phyloP scores from a whole-genome alignment of 306 rosid species.

The Vigna mungo region DNA sequence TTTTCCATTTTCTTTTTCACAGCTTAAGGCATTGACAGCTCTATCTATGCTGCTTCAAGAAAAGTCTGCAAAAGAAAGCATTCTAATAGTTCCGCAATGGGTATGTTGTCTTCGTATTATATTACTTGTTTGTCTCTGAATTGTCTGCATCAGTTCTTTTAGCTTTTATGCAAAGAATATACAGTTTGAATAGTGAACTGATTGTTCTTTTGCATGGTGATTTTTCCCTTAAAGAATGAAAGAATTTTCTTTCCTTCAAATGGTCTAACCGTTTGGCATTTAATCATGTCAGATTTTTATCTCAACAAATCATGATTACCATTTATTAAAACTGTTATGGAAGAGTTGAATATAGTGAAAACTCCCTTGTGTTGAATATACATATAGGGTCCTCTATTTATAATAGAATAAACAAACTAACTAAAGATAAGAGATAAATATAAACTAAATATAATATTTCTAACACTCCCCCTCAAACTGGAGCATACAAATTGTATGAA shows the following conservation, averaged over 20 bases:
- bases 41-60: constrained; percentile 74
- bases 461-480: no score
- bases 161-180: constrained; percentile 14
- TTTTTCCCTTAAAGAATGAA: not conserved
- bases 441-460: no score
- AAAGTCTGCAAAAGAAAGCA: constrained; percentile 70
- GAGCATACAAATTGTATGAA: no score
- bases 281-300: constrained; percentile 7
- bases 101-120: constrained; percentile 51
- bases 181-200: constrained; percentile 15
- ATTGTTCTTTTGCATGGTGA: constrained; percentile 23
- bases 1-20: constrained; percentile 38
- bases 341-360: no score
- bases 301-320: not conserved
- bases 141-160: constrained; percentile 25
- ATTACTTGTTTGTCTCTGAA: constrained; percentile 5
- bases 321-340: constrained; percentile 23
- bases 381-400: no score
- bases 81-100: constrained; percentile 87
- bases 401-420: no score
- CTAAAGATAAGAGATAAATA: no score
- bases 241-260: not conserved
- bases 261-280: constrained; percentile 2
- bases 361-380: no score
- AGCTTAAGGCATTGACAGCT: constrained; percentile 90